These are phyloP conservation scores for Vigna unguiculata DNA, from an alignment of 306 rosid genomes.

Conservation along the genomic window DNA sequence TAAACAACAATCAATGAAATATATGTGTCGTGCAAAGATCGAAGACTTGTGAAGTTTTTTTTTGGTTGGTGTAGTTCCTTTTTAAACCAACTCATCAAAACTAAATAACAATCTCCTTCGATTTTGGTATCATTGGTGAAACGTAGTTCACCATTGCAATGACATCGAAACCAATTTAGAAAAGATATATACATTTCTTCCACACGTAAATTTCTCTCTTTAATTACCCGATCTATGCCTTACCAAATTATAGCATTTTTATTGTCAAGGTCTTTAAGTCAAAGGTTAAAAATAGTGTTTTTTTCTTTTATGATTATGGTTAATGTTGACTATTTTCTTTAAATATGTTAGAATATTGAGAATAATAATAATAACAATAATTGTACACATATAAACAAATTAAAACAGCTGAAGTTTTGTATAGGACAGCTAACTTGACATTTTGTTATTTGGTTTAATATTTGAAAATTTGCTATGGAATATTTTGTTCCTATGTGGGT, in stretches of 20 bases:
- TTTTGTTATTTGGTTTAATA: not conserved
- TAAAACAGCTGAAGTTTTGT: not conserved
- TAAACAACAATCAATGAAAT: not conserved
- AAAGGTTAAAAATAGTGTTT: not conserved
- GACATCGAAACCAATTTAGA: not conserved
- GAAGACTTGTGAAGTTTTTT: not conserved
- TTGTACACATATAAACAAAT: not conserved
- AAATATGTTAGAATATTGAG: too few relatives aligned
- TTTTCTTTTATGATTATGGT: too few relatives aligned
- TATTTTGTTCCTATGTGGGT: not conserved
- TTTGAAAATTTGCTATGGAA: not conserved
- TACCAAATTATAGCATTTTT: not conserved
- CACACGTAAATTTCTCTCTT: not conserved
- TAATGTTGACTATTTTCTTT: too few relatives aligned
- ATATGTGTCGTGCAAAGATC: not conserved
- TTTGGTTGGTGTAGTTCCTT: not conserved
- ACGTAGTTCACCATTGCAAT: not conserved
- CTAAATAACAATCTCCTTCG: not conserved
- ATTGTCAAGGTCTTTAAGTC: not conserved
- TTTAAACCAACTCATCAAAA: not conserved
- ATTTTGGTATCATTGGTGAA: not conserved
- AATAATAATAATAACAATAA: too few relatives aligned
- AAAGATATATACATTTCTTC: not conserved
- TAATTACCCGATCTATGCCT: not conserved
- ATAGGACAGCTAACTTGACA: not conserved